Evolutionary conservation across 2,329 filamentous ascomycete species (phyloP).

Genomic region (Ophiostoma triangulosporum): DNA sequence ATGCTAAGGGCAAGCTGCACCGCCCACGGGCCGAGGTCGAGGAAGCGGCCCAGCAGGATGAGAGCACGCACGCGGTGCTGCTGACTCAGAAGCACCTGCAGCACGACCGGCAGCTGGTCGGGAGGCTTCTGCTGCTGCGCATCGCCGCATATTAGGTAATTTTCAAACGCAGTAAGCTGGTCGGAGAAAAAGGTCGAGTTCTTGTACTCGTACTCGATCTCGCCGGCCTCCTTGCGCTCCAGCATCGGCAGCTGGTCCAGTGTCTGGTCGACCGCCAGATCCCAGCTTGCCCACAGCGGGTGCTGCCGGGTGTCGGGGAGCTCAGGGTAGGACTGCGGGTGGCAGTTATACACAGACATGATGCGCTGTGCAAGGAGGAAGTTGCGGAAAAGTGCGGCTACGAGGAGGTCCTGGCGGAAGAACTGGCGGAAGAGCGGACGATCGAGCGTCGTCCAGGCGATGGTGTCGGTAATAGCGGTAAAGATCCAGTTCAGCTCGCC

Average conservation of each 20-base stretch:
- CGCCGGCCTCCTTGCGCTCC: slow-evolving; percentile 62
- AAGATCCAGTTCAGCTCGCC: slow-evolving; percentile 99
- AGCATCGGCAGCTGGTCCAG: slow-evolving; percentile 77
- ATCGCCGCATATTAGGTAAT: slow-evolving; percentile 72
- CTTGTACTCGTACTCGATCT: slow-evolving; percentile 74
- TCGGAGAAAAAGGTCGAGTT: slow-evolving; percentile 96
- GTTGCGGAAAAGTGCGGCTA: slow-evolving; percentile 93
- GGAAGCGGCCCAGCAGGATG: slow-evolving; percentile 81
- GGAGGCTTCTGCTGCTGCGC: slow-evolving; percentile 77
- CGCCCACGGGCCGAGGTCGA: slow-evolving; percentile 94
- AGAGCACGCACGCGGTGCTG: slow-evolving; percentile 84
- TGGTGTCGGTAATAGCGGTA: slow-evolving; percentile 95
- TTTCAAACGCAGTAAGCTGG: slow-evolving; percentile 91
- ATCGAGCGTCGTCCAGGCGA: slow-evolving; percentile 91
- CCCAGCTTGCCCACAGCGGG: slow-evolving; percentile 94
- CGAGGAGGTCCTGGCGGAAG: slow-evolving; percentile 95
- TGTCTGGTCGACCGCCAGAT: slow-evolving; percentile 91
- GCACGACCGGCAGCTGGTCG: slow-evolving; percentile 87
- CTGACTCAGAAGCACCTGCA: slow-evolving; percentile 91
- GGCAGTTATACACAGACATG: slow-evolving; percentile 92
- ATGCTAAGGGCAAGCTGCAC: slow-evolving; percentile 97
- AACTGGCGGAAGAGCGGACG: slow-evolving; percentile 90
- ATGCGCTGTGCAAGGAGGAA: slow-evolving; percentile 89
- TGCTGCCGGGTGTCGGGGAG: slow-evolving; percentile 94
- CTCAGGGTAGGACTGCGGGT: slow-evolving; percentile 79